These are phyloP conservation scores for Lentinula sp. DNA, from an alignment of 768 basidiomycete genomes.

Conservation along the genomic window DNA sequence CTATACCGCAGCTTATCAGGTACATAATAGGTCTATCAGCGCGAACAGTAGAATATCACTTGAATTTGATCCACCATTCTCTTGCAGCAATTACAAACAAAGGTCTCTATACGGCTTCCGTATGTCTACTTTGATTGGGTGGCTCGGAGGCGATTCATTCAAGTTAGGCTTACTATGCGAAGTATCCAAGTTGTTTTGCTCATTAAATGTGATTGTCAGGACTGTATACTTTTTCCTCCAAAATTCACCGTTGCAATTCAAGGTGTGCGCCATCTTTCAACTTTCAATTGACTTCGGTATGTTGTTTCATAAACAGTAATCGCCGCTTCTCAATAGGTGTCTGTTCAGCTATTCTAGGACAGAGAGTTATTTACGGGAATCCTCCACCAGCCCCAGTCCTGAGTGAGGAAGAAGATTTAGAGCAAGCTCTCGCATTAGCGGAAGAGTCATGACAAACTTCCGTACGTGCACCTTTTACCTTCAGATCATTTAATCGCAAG, in stretches of 20 bases:
- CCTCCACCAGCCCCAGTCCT: slow-evolving; percentile 49
- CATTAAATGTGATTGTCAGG: slow-evolving; percentile 28
- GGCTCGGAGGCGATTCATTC: slow-evolving; percentile 81
- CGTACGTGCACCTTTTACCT: too few species aligned
- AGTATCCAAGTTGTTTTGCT: slow-evolving; percentile 1
- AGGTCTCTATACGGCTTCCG: slow-evolving; percentile 82
- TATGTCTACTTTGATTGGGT: slow-evolving; percentile 74
- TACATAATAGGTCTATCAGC: slow-evolving; percentile 15
- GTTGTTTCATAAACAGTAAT: slow-evolving; percentile 17
- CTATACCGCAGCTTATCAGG: slow-evolving; percentile 82
- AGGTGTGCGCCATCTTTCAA: slow-evolving; percentile 79
- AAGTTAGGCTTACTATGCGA: slow-evolving; percentile 45
- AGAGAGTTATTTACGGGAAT: slow-evolving; percentile 72
- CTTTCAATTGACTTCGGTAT: slow-evolving; percentile 71
- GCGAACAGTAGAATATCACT: background rate
- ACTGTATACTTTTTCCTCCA: slow-evolving; percentile 77
- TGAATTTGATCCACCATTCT: slow-evolving; percentile 18
- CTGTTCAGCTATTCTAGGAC: slow-evolving; percentile 58
- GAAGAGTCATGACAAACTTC: background rate
- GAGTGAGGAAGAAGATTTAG: slow-evolving; percentile 59
- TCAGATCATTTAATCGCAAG: too few species aligned
- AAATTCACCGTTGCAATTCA: slow-evolving; percentile 72
- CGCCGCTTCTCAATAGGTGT: slow-evolving; percentile 4
- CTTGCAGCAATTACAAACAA: slow-evolving; percentile 66
- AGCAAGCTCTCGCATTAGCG: slow-evolving; percentile 63